These are phyloP conservation scores for Leishmania mexicana DNA, from an alignment of 208 protist species.

Conservation along the genomic window DNA sequence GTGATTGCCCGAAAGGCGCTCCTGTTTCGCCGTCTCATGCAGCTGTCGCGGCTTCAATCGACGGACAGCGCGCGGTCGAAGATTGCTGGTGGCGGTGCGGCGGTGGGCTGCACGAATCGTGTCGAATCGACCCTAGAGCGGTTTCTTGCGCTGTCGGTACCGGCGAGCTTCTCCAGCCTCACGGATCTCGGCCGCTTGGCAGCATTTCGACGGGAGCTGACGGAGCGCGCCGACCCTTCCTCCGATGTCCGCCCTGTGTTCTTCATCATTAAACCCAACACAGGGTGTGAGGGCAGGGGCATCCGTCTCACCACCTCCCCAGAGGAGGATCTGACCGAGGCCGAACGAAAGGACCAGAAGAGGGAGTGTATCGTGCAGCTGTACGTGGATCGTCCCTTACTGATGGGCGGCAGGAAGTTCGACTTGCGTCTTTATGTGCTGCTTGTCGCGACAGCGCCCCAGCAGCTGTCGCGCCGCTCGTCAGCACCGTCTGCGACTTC, in stretches of 20 bases:
- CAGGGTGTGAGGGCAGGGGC: slow-evolving; percentile 78
- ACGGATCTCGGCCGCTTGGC: slow-evolving; percentile 38
- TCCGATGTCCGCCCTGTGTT: slow-evolving; percentile 10
- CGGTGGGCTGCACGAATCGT: background rate
- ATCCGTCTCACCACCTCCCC: slow-evolving; percentile 73
- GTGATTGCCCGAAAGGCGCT: slow-evolving; percentile 89
- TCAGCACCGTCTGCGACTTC: background rate
- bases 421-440: slow-evolving; percentile 95
- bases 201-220: slow-evolving; percentile 21
- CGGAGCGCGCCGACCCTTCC: background rate
- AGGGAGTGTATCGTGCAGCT: slow-evolving; percentile 77
- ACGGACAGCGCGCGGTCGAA: background rate
- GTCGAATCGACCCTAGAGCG: background rate
- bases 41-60: slow-evolving; percentile 1
- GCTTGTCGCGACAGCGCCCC: slow-evolving; percentile 47
- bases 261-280: slow-evolving; percentile 91
- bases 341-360: slow-evolving; percentile 28
- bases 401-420: slow-evolving; percentile 94
- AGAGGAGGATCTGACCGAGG: slow-evolving; percentile 39
- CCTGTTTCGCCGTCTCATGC: slow-evolving; percentile 89
- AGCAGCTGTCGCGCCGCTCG: background rate
- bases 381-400: slow-evolving; percentile 90
- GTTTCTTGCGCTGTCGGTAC: slow-evolving; percentile 33
- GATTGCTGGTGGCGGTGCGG: background rate
- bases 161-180: slow-evolving; percentile 61